Evolutionary conservation across 768 basidiomycete genomes (phyloP).

Genomic region (Pulveroboletus ravenelii): DNA sequence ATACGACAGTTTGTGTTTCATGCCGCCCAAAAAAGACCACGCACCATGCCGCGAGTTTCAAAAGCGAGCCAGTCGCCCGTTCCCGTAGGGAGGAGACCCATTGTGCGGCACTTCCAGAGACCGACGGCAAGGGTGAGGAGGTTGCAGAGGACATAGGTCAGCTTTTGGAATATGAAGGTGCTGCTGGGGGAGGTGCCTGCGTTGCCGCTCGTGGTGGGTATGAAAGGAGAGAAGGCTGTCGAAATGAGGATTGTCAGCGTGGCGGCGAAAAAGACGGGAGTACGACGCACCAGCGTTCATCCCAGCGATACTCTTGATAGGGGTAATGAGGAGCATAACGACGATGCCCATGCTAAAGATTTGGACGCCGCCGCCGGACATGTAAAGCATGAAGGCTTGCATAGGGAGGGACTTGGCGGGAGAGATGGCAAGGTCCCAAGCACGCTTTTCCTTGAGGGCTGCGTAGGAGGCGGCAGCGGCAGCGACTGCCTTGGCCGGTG

Average conservation of each 20-base stretch:
- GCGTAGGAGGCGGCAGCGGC: conserved; percentile 49
- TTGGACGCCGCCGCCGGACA: conserved; percentile 94
- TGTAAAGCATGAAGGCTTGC: conserved; percentile 98
- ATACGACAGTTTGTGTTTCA: too few relatives aligned
- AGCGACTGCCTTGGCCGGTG: conserved; percentile 32
- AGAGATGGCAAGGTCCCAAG: conserved; percentile 79
- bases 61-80: conserved; percentile 96
- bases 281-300: conserved; percentile 68
- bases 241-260: background rate
- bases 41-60: conserved; percentile 69
- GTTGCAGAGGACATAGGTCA: conserved; percentile 69
- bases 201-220: conserved; percentile 33
- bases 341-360: conserved; percentile 97
- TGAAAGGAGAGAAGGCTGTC: conserved; percentile 70
- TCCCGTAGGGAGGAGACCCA: conserved; percentile 88
- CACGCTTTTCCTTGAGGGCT: conserved; percentile 68
- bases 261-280: background rate
- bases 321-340: conserved; percentile 83
- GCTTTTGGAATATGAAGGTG: conserved; percentile 58
- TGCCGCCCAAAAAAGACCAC: background rate
- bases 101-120: conserved; percentile 87
- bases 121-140: conserved; percentile 76
- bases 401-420: conserved; percentile 92
- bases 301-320: conserved; percentile 76
- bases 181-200: background rate